Evolutionary conservation across 1,284 basidiomycete genomes (phyloP), one percentile per base, ranked within the genome.

Genomic region (Coriolopsis trogii): DNA sequence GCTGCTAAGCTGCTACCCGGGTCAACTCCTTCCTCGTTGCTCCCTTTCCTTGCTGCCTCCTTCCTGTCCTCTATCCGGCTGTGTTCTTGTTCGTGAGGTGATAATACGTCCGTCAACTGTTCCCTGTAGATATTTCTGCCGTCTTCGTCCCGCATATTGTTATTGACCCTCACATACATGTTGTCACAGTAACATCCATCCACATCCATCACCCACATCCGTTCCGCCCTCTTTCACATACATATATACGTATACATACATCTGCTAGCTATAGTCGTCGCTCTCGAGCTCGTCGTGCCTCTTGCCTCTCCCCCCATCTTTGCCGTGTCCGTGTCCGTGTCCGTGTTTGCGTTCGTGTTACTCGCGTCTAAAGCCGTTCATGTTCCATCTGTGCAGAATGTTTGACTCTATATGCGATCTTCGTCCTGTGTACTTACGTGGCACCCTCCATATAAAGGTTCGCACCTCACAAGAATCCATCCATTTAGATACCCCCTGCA

Each of bases 111-210:
- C 20, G 9, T 29, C 40, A 13, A 4, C 15, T 20, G 20, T 31
- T 20, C 6, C 16, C 41, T 43, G 29, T 43, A 30, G 26, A 31
- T 29, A 18, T 31, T 26, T 43, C 38, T 31, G 42, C 31, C 39
- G n/a, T 34, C 13, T 15, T 21, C 21, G 9, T n/a, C 33, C 33
- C 20, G 33, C 42, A 34, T 44, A 44, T 44, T 34, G 30, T 44
- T 44, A 44, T 44, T 44, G 18, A 15, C 41, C n/a, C n/a, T n/a
- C n/a, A n/a, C 41, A 20, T 25, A 31, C 41, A 44, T 44, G 41
- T 44, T 44, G 41, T 44, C 20, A 33, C 30, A 44, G 13, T 44
- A 44, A 44, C 21, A 5, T 18, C 31, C 38, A n/a, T 16, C 39
- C 39, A 34, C 10, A 26, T 23, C 10, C 38, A 25, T 39, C 16